Conservation (phyloP, 2,329 filamentous ascomycete genomes). For the Aspergillus thermomutatus region DNA sequence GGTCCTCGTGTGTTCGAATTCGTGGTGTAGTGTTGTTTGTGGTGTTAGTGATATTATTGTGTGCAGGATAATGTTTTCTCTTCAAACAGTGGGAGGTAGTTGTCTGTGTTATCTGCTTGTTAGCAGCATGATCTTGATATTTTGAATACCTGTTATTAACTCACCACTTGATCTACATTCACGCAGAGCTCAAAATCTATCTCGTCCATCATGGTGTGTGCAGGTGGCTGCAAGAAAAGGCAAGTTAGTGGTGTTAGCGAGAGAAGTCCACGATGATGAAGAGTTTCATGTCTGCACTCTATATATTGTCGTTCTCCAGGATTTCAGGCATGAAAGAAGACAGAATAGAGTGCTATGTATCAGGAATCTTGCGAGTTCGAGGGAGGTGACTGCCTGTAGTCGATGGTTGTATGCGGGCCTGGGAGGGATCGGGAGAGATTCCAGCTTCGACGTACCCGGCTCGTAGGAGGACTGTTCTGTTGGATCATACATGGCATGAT, state of each 20-base stretch:
- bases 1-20: neutral
- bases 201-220: constrained; percentile 14
- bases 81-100: neutral
- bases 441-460: neutral
- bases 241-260: neutral
- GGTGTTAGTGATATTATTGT: neutral
- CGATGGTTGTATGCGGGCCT: neutral
- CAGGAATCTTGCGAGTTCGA: neutral
- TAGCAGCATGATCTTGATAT: neutral
- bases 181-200: constrained; percentile 20
- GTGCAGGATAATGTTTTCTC: neutral
- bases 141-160: neutral
- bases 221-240: neutral
- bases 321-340: neutral
- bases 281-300: neutral
- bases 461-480: neutral
- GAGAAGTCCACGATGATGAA: neutral
- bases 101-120: neutral
- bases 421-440: neutral
- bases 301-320: neutral
- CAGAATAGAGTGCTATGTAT: neutral
- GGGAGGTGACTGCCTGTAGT: neutral
- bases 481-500: neutral
- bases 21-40: neutral
- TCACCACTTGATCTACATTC: constrained; percentile 12